Base-by-base conservation (phyloP, 352 stramenopile species). In the Phytopythium montanum region DNA sequence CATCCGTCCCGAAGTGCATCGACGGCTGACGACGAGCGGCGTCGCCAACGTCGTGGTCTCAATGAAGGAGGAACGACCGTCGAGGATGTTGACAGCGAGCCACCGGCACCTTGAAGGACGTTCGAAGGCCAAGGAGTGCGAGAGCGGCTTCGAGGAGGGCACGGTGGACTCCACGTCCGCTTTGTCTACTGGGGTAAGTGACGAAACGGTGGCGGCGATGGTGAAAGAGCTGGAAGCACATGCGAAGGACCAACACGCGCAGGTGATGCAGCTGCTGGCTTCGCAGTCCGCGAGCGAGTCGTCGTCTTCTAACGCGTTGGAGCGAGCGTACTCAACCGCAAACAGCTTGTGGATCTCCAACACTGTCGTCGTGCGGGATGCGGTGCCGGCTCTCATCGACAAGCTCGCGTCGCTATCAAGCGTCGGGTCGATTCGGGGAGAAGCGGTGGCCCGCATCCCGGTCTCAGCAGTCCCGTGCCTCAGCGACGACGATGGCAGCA, bases 281-380 rank as follows among this genome's bases (percentile, higher is more conserved):
- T 45, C 58, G 8, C n/a, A 56, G 21, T 28, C 33, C 26, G 4
- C 33, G 2, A 42, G 56, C 36, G n/a, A 19, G 28, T 56, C 48
- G 5, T 41, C 59, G 21, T 54, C 39, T 13, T 28, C 6, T 6
- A 51, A 25, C 14, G 28, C 9, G 3, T 54, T 53, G 1, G 51
- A 42, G 1, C 55, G 45, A 5, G 51, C 54, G 19, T 59, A 59
- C 38, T 48, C 53, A 0, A 36, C 45, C 5, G 62, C 64, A 8
- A 64, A 66, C 45, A 81, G 72, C n/a, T 48, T 84, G 1, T 84
- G 75, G 75, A 79, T 84, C 64, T 69, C 75, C n/a, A 81, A 84
- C 58, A 65, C 78, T 51, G 46, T 84, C 8, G 64, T 68, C 29
- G 54, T 84, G 3, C 66, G 72, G 1, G 65, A 68, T 16, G 72